Evolutionary conservation across 305 asterid species (phyloP).

Genomic region (Rubia tinctorum): DNA sequence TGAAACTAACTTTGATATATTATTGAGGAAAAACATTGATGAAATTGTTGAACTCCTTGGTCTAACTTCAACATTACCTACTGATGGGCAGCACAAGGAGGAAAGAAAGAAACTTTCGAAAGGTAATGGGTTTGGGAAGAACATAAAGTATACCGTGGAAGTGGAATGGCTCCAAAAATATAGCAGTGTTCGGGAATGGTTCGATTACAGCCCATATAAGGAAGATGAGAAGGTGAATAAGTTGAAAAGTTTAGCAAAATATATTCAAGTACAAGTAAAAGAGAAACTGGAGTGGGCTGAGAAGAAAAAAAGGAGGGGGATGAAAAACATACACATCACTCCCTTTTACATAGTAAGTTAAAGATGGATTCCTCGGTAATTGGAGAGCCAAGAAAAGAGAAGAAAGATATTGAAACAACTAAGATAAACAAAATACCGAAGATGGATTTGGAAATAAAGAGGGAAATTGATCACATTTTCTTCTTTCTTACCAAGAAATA

Average conservation of each 20-base stretch:
- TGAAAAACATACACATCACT: not conserved
- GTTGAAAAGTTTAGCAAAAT: not conserved
- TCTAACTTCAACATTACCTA: not conserved
- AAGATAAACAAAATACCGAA: not conserved
- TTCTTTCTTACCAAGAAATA: not conserved
- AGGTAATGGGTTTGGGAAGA: not conserved
- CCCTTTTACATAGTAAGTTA: not conserved
- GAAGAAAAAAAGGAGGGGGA: not conserved
- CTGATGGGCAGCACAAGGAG: not conserved
- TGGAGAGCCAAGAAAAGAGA: not conserved
- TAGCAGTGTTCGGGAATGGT: not conserved
- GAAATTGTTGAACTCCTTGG: not conserved
- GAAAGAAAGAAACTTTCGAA: not conserved
- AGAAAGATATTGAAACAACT: not conserved
- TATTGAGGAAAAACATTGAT: not conserved
- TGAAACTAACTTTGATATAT: not conserved
- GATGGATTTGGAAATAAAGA: not conserved
- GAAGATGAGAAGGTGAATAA: not conserved
- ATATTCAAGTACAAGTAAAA: not conserved
- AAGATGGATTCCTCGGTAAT: not conserved
- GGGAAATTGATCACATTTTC: not conserved
- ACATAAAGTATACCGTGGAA: not conserved
- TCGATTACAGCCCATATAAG: not conserved
- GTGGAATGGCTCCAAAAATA: not conserved
- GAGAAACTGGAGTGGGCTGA: not conserved